Evolutionary conservation across 805 yeast genomes (phyloP).

Genomic region (Lipomyces kockii): DNA sequence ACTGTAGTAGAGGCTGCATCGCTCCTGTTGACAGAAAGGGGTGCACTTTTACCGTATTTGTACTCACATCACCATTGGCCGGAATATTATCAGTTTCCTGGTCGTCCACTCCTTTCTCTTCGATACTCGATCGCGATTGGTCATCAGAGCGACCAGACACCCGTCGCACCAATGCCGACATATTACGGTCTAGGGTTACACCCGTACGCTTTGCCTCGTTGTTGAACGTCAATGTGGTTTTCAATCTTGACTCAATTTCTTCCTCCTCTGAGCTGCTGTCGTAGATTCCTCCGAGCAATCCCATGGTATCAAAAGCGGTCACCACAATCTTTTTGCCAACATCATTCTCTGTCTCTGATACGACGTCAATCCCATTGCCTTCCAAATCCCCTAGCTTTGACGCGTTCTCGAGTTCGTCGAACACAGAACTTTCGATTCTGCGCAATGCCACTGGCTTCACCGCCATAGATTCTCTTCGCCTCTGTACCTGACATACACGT

Average conservation of each 20-base stretch:
- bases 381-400: not conserved
- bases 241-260: not conserved
- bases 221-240: not conserved
- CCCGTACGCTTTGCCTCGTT: not conserved
- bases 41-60: constrained; percentile 1
- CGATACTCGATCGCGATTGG: not conserved
- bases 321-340: not conserved
- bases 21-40: not conserved
- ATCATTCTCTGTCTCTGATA: not conserved
- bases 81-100: not conserved
- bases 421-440: not conserved
- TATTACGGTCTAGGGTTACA: not conserved
- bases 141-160: not conserved
- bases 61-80: not conserved
- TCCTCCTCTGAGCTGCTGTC: not conserved
- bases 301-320: not conserved
- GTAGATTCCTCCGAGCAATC: not conserved
- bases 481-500: not conserved
- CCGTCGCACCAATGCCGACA: not conserved
- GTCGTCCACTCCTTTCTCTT: not conserved
- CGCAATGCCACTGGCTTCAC: not conserved
- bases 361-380: not conserved
- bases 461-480: not conserved
- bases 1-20: not conserved
- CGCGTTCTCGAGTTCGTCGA: not conserved